These are phyloP conservation scores for Metschnikowia similis DNA, from an alignment of 805 yeast genomes.

Conservation along the genomic window DNA sequence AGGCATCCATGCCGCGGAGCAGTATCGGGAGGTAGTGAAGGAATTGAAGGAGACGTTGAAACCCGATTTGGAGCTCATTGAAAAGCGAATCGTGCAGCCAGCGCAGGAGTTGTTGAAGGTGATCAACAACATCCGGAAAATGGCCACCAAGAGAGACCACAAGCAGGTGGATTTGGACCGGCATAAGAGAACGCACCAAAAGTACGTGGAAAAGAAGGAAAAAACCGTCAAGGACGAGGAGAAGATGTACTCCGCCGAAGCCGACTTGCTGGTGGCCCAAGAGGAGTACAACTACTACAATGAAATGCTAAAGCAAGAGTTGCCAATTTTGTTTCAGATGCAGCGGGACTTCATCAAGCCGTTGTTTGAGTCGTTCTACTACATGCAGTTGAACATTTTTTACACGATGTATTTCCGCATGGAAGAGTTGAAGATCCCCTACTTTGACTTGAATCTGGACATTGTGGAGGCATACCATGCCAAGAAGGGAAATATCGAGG, in stretches of 20 bases:
- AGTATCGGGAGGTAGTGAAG: slow-evolving; percentile 79
- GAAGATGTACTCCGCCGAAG: slow-evolving; percentile 81
- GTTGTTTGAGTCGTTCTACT: slow-evolving; percentile 87
- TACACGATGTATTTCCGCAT: slow-evolving; percentile 86
- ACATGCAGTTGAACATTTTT: slow-evolving; percentile 95
- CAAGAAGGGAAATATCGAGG: slow-evolving; percentile 90
- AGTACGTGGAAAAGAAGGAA: slow-evolving; percentile 78
- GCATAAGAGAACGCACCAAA: slow-evolving; percentile 62
- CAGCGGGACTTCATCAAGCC: slow-evolving; percentile 94
- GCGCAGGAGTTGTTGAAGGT: slow-evolving; percentile 86
- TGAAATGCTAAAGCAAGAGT: slow-evolving; percentile 85
- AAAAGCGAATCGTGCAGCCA: slow-evolving; percentile 82
- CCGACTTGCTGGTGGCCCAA: slow-evolving; percentile 83
- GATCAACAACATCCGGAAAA: slow-evolving; percentile 78
- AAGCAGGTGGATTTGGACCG: slow-evolving; percentile 93
- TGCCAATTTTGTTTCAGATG: slow-evolving; percentile 81
- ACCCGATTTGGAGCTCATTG: slow-evolving; percentile 91
- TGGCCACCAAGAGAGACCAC: slow-evolving; percentile 94
- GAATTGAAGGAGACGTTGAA: slow-evolving; percentile 81
- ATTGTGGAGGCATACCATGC: slow-evolving; percentile 71
- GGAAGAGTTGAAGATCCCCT: slow-evolving; percentile 96
- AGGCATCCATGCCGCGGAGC: slow-evolving; percentile 92
- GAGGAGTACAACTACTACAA: slow-evolving; percentile 96
- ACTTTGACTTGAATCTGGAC: slow-evolving; percentile 82
- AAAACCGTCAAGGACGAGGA: slow-evolving; percentile 88